A percentile compares a stretch with the other conserved stretches of the same genome.
Conservation (phyloP, 1,284 basidiomycete genomes). For the Porphyrellus sp. region DNA sequence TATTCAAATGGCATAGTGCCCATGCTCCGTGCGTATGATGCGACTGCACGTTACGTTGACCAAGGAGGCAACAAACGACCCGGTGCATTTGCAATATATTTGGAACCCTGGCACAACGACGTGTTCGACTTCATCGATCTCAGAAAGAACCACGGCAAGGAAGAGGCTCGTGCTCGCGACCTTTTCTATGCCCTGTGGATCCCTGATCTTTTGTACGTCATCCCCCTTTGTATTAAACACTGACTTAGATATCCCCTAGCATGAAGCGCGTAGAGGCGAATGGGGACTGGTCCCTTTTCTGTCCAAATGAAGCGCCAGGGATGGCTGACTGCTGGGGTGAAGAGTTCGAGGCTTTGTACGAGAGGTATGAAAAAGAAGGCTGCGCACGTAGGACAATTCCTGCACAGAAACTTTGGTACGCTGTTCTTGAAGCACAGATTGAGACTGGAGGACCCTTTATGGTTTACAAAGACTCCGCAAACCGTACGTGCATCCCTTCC, state of each 20-base stretch:
- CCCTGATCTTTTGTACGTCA: constrained; percentile 87
- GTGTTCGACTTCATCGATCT: constrained; percentile 98
- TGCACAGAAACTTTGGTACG: constrained; percentile 99
- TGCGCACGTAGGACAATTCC: constrained; percentile 85
- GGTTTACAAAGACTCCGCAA: constrained; percentile 93
- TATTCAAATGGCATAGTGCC: constrained; percentile 99
- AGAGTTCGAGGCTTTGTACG: constrained; percentile 90
- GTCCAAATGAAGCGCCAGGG: constrained; percentile 93
- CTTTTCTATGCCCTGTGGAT: constrained; percentile 99
- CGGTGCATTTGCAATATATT: constrained; percentile 96
- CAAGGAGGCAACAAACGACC: constrained; percentile 99
- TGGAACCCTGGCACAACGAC: constrained; percentile 98
- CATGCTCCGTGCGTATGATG: constrained; percentile 98
- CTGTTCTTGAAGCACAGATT: constrained; percentile 94
- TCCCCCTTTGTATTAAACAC: not conserved
- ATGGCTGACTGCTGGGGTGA: constrained; percentile 89
- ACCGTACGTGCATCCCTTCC: constrained; percentile 48
- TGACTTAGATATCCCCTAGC: constrained; percentile 39
- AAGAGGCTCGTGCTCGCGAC: constrained; percentile 95
- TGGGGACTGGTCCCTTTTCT: constrained; percentile 95
- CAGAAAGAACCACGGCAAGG: constrained; percentile 99
- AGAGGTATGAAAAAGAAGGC: constrained; percentile 89
- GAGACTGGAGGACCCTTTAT: constrained; percentile 99
- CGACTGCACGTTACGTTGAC: constrained; percentile 98
- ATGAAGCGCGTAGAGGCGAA: constrained; percentile 92